phyloP scores from a whole-genome alignment of 163 green algal genomes.

The Botryococcus braunii region DNA sequence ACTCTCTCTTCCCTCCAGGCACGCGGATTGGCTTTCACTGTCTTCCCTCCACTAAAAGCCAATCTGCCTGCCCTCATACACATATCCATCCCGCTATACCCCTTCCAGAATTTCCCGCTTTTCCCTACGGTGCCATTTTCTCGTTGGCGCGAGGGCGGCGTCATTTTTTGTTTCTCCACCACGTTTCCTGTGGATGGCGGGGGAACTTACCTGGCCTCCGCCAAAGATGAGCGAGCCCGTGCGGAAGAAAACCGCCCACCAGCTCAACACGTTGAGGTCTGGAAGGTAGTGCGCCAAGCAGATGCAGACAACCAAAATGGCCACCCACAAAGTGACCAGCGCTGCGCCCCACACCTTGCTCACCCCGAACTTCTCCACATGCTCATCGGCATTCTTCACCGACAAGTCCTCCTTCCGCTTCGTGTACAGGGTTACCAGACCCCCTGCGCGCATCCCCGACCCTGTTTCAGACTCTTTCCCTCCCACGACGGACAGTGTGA shows the following conservation, averaged over 20 bases:
- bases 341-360: constrained; percentile 38
- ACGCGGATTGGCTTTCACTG: no score
- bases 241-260: constrained; percentile 76
- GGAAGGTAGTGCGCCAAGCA: constrained; percentile 38
- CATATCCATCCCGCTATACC: no score
- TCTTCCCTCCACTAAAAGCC: no score
- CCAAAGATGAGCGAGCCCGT: constrained; percentile 90
- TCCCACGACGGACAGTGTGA: no score
- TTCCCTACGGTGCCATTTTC: no score
- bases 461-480: no score
- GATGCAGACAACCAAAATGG: constrained; percentile 46
- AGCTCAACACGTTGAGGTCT: constrained; percentile 40
- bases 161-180: no score
- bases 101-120: no score
- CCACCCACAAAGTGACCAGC: constrained; percentile 59
- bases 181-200: no score
- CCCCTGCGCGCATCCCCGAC: constrained; percentile 30
- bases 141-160: no score
- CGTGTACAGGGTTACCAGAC: constrained; percentile 44
- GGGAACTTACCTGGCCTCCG: constrained; percentile 74
- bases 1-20: no score
- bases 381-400: constrained; percentile 6
- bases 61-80: no score
- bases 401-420: constrained; percentile 26
- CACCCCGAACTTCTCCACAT: constrained; percentile 50